Evolutionary conservation across 208 protist species (phyloP), one percentile per base, ranked within the genome.

Genomic region (Vickermania ingenoplastis): DNA sequence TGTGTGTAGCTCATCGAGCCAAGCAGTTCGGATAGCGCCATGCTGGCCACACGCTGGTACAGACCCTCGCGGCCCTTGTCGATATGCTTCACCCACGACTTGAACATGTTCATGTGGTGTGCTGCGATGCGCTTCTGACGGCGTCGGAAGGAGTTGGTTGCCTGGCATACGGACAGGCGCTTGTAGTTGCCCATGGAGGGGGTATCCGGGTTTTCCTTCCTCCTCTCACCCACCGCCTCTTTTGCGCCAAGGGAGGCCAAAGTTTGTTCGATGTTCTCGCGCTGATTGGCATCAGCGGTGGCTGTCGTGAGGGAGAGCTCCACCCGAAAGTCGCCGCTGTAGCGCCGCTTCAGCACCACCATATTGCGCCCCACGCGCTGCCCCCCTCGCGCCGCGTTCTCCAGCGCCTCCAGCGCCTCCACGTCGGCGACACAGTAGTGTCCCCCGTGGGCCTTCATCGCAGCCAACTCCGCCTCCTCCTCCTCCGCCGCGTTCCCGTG

Each of bases 131-230:
- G 69, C 69, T 92, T 92, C 28, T 84, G 71, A 24, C 86, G 73
- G 23, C 63, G 64, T 26, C 86, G 79, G 58, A 92, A 88, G 21
- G 63, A 54, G 65, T 92, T 92, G 31, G 77, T 86, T 57, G 89
- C 72, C 66, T 93, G 86, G 61, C 86, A 93, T 17, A 75, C 78
- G 25, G 73, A 69, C 2, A 93, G 59, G 7, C 69, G 59, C 52
- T 74, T 70, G 65, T 81, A 83, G 48, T 63, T 13, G 74, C 63
- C 28, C 68, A 56, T 28, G 77, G 65, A 2, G 51, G 29, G n/a
- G 65, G 62, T 23, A n/a, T 31, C 26, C 55, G 53, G 25, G 13
- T 24, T 52, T n/a, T 26, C 27, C 25, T 60, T 59, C 23, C 14
- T 27, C 45, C 48, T 41, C 41, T 36, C 17, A 23, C 29, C 25